These are phyloP conservation scores for Acacia melanoxylon DNA, from an alignment of 306 rosid species.

Conservation along the genomic window DNA sequence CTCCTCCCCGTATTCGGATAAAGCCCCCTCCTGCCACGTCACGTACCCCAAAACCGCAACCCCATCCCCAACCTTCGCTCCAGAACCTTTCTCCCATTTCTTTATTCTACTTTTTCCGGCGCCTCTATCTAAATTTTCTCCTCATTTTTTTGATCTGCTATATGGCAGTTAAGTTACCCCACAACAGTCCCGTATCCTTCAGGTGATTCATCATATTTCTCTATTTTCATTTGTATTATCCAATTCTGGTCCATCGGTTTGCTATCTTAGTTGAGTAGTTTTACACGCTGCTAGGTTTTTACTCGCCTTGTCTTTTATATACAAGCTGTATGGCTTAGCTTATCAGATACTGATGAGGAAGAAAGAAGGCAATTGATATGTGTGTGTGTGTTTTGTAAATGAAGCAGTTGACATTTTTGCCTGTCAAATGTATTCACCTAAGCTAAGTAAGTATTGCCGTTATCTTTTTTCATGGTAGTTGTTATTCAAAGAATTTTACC, in stretches of 20 bases:
- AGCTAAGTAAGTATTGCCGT: not conserved
- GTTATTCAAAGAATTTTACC: not conserved
- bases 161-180: slow-evolving; percentile 69
- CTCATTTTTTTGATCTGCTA: slow-evolving; percentile 8
- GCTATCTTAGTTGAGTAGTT: not conserved
- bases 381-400: not conserved
- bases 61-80: not conserved
- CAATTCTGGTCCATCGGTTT: not conserved
- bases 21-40: slow-evolving; percentile 37
- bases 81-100: not conserved
- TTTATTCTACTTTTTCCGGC: slow-evolving; percentile 7
- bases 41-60: not conserved
- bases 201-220: slow-evolving; percentile 49
- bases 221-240: not conserved
- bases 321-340: not conserved
- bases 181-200: slow-evolving; percentile 47
- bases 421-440: not conserved
- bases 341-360: not conserved
- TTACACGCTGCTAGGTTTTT: slow-evolving; percentile 36
- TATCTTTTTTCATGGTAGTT: slow-evolving; percentile 6
- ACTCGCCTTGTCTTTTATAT: not conserved
- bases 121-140: slow-evolving; percentile 14
- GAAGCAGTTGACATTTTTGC: not conserved
- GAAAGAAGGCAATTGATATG: not conserved
- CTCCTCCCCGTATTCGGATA: slow-evolving; percentile 50